Base-by-base conservation (phyloP, 768 basidiomycete species). In the Phylloporus arenicola region DNA sequence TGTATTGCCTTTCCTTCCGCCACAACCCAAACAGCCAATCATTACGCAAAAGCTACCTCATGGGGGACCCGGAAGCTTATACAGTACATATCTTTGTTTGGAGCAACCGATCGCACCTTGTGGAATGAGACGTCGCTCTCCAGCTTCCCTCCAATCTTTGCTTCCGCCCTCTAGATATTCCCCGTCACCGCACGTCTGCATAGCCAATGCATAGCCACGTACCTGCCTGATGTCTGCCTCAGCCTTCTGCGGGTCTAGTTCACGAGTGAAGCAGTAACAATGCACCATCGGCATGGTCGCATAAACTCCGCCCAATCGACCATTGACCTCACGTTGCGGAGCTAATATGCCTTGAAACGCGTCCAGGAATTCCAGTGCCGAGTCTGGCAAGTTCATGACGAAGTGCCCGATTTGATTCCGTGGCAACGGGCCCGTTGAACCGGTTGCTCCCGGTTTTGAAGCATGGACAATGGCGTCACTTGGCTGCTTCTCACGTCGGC, bases 31-130 rank as follows among this genome's bases (percentile, higher is more conserved):
- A 30, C 12, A 12, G 29, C 29, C 29, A 30, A 51, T 62, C 46
- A 61, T 20, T 47, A 43, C 16, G 45, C 63, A 45, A 66, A 72
- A 5, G 76, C 77, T 9, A 74, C 72, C 33, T 61, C 67, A 40
- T 63, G 64, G 17, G 85, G 83, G 9, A 90, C 72, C 55, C 81
- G 68, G 75, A 99, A 98, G 67, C 87, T 87, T 48, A 99, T 80
- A 68, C 95, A 94, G 68, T 94, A 98, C 95, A 98, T 97, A 61
- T 92, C 86, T 70, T 99, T 98, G 69, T 83, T 88, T 7, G 95
- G 95, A 1, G 96, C 92, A 10, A 98, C 96, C 10, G 87, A 86
- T 48, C 96, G 84, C 43, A 99, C 94, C 56, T 84, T 76, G 60
- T 92, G 85, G 8, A 91, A 64, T 13, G 68, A 65, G 34, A 75